Percentiles rank a stretch among this genome's conserved stretches.
These are phyloP conservation scores for Dryadomyces quercus-mongolicae DNA, from an alignment of 2,329 filamentous ascomycete genomes.

Conservation along the genomic window DNA sequence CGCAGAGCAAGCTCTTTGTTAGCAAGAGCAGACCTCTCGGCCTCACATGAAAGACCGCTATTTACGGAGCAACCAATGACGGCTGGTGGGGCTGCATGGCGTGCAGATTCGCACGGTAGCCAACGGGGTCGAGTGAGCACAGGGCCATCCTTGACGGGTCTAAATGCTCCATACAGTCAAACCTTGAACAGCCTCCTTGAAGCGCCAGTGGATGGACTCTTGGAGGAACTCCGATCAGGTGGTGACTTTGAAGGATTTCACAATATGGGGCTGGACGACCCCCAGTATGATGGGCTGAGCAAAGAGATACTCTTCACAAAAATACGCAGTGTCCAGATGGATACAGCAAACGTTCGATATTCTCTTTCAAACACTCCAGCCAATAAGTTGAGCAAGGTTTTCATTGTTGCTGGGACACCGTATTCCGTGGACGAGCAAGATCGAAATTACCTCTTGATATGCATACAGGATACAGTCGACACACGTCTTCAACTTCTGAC, in stretches of 20 bases:
- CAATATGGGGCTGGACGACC: slow-evolving; percentile 60
- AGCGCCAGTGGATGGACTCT: slow-evolving; percentile 53
- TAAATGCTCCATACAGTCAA: slow-evolving; percentile 26
- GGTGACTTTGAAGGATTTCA: slow-evolving; percentile 56
- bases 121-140: slow-evolving; percentile 51
- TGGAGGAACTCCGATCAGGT: slow-evolving; percentile 54
- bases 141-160: slow-evolving; percentile 22
- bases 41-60: slow-evolving; percentile 68
- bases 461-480: slow-evolving; percentile 57
- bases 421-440: slow-evolving; percentile 41
- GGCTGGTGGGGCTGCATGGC: slow-evolving; percentile 34
- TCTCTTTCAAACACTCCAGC: slow-evolving; percentile 42
- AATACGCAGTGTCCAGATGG: slow-evolving; percentile 53
- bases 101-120: slow-evolving; percentile 64
- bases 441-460: slow-evolving; percentile 47
- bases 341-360: slow-evolving; percentile 49
- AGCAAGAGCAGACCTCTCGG: slow-evolving; percentile 74
- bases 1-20: slow-evolving; percentile 85
- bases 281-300: slow-evolving; percentile 57
- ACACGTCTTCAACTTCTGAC: slow-evolving; percentile 56
- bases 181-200: slow-evolving; percentile 52
- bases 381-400: slow-evolving; percentile 47
- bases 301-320: slow-evolving; percentile 63
- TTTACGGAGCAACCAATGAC: slow-evolving; percentile 55
- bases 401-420: slow-evolving; percentile 50